Evolutionary conservation across 2,329 filamentous ascomycete genomes (phyloP).

Genomic region (Calonectria pseudoreteaudii): DNA sequence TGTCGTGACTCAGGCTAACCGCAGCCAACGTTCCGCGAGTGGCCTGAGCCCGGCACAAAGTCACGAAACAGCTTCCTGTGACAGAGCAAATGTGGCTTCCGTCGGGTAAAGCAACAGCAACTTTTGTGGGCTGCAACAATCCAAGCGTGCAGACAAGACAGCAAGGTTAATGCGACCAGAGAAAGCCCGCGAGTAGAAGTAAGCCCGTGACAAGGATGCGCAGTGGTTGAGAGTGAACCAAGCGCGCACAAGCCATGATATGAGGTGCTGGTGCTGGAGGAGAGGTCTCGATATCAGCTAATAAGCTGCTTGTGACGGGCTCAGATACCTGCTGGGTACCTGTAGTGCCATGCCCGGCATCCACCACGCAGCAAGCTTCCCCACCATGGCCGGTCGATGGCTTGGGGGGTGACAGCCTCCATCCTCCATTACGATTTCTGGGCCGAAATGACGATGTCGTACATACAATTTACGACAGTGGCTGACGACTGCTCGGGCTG

Average conservation of each 20-base stretch:
- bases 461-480: constrained; percentile 19
- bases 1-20: not conserved
- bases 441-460: constrained; percentile 33
- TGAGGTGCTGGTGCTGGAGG: constrained; percentile 24
- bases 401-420: constrained; percentile 19
- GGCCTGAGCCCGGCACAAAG: constrained; percentile 17
- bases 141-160: constrained; percentile 14
- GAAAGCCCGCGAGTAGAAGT: not conserved
- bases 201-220: constrained; percentile 7
- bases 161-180: constrained; percentile 1
- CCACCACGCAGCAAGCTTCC: constrained; percentile 21
- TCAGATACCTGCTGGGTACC: constrained; percentile 29
- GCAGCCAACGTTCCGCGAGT: constrained; percentile 15
- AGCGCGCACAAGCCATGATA: constrained; percentile 24
- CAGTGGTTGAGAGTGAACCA: constrained; percentile 14
- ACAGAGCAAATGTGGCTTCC: constrained; percentile 6
- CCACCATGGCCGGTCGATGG: constrained; percentile 34
- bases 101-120: not conserved
- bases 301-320: constrained; percentile 23
- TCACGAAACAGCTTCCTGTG: constrained; percentile 12
- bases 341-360: constrained; percentile 25
- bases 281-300: constrained; percentile 18
- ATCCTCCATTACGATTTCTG: constrained; percentile 32
- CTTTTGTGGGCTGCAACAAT: constrained; percentile 6
- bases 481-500: constrained; percentile 13